These are phyloP conservation scores for Coniosporium tulheliwenetii DNA, from an alignment of 2,329 filamentous ascomycete species.

Conservation along the genomic window DNA sequence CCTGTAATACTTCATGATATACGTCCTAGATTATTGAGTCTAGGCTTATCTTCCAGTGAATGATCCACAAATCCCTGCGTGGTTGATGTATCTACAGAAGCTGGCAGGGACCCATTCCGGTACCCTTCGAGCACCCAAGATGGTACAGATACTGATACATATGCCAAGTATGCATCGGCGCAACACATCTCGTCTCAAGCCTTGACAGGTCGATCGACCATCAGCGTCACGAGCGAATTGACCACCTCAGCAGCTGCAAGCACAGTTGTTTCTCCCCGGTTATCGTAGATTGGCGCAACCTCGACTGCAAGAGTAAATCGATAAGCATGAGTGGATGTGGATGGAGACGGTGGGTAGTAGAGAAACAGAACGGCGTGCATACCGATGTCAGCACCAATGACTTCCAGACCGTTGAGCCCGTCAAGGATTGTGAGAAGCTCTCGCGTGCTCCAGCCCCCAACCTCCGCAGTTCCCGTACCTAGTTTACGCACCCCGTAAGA, in stretches of 20 bases:
- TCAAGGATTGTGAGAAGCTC: conserved; percentile 43
- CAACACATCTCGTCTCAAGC: background rate
- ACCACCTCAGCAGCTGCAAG: conserved; percentile 40
- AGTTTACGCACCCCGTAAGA: background rate
- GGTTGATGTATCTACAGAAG: no score
- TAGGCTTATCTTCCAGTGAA: no score
- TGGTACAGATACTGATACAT: no score
- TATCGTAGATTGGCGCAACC: conserved; percentile 47
- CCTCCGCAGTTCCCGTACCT: conserved; percentile 44
- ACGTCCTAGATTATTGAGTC: no score
- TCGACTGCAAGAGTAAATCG: conserved; percentile 28
- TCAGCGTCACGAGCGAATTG: conserved; percentile 31
- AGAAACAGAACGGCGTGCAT: conserved; percentile 6
- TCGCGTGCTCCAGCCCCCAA: conserved; percentile 45
- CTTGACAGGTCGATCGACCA: conserved; percentile 26
- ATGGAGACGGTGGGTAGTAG: background rate
- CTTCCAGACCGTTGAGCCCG: conserved; percentile 39
- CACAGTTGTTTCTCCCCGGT: conserved; percentile 40
- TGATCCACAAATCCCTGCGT: no score
- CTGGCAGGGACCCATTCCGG: no score
- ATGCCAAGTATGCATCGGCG: no score
- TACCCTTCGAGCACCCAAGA: no score
- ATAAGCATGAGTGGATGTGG: background rate
- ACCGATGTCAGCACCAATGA: conserved; percentile 43
- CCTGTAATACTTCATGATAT: no score